Percentiles rank a stretch among this genome's conserved stretches.
phyloP scores from a whole-genome alignment of 1,284 basidiomycete species.

The Fomitopsis pinicola region DNA sequence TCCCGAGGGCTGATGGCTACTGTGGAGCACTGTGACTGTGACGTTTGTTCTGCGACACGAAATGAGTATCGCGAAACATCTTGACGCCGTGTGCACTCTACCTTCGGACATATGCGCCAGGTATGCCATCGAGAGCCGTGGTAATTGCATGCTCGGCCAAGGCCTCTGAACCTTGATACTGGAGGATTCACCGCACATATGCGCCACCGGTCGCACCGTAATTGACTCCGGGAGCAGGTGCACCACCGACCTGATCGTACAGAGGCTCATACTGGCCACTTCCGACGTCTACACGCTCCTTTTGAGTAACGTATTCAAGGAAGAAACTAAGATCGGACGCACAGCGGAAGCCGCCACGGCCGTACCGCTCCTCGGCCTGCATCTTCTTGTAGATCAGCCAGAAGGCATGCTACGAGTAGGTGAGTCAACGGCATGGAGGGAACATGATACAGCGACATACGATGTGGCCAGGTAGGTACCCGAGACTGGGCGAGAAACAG shows the following conservation, averaged over 20 bases:
- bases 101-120: neutral
- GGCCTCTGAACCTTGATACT: neutral
- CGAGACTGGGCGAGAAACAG: conserved; percentile 42
- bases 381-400: conserved; percentile 56
- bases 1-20: too few relatives aligned
- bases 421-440: neutral
- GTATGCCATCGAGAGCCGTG: neutral
- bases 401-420: conserved; percentile 35
- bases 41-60: too few relatives aligned
- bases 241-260: conserved; percentile 24
- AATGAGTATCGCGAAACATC: neutral
- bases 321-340: conserved; percentile 14
- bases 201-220: conserved; percentile 37
- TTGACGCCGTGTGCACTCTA: neutral
- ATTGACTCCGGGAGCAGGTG: conserved; percentile 29
- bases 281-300: conserved; percentile 41
- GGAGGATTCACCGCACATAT: conserved; percentile 17
- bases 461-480: conserved; percentile 72
- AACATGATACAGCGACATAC: conserved; percentile 27
- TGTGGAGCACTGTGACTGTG: neutral
- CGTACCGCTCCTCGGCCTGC: conserved; percentile 58
- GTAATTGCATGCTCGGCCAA: neutral
- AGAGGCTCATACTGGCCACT: conserved; percentile 50
- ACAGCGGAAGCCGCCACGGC: conserved; percentile 47
- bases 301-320: neutral